A percentile compares a stretch with the other conserved stretches of the same genome.
Evolutionary conservation across 495 filamentous ascomycete genomes (phyloP).

Genomic region (Talaromyces proteolyticus): DNA sequence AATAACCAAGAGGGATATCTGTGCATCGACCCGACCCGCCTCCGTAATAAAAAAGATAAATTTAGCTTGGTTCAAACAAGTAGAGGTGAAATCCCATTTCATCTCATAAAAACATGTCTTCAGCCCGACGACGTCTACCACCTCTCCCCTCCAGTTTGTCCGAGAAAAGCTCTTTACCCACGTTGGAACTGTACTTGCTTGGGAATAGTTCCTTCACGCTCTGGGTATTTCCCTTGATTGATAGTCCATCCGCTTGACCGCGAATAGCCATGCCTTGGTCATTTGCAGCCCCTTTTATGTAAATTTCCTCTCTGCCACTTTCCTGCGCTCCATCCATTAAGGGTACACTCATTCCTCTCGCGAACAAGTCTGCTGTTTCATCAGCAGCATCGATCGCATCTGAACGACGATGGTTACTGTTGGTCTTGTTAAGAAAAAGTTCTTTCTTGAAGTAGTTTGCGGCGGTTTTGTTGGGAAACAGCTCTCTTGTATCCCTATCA

Average conservation of each 20-base stretch:
- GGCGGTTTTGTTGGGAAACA: conserved; percentile 43
- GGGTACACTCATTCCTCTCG: conserved; percentile 46
- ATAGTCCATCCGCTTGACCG: conserved; percentile 43
- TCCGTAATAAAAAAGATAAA: not conserved
- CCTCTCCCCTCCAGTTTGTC: conserved; percentile 46
- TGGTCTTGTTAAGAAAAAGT: conserved; percentile 59
- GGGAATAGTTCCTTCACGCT: conserved; percentile 69
- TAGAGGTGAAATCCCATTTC: no score
- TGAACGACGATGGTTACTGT: conserved; percentile 56
- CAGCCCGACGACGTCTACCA: conserved; percentile 39
- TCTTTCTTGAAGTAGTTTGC: conserved; percentile 53
- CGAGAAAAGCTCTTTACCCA: conserved; percentile 66
- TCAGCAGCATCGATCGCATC: conserved; percentile 61
- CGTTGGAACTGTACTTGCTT: conserved; percentile 54
- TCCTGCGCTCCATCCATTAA: conserved; percentile 41
- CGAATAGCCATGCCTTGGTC: conserved; percentile 62
- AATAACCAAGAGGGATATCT: no score
- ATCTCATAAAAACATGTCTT: conserved; percentile 45
- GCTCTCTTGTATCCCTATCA: conserved; percentile 28
- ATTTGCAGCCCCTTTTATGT: conserved; percentile 57
- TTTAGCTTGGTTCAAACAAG: no score
- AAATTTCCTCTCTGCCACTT: conserved; percentile 27
- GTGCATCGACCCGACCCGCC: no score
- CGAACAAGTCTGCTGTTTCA: conserved; percentile 53
- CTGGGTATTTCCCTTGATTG: conserved; percentile 40